Evolutionary conservation across 441 rosid species (phyloP), one percentile per base, ranked within the genome.

Genomic region (Omphalea diandra): DNA sequence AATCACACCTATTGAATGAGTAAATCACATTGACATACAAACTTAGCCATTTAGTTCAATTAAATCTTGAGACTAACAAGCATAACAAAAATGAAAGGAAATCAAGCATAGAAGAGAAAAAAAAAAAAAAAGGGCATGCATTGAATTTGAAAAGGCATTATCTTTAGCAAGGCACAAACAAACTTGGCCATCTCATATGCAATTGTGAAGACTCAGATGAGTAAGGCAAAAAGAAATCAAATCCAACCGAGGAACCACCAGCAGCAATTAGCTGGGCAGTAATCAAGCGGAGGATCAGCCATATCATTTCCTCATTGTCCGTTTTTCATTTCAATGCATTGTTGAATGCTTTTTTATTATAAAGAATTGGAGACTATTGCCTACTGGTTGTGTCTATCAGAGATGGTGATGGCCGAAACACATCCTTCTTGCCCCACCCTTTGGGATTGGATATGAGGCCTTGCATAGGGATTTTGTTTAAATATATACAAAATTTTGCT

Each of bases 181-280:
- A n/a, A 44, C 0, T 44, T 12, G 5, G 15, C 6, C 12, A 44
- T 44, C n/a, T 44, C 8, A 47, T 18, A 49, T 60, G 70, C 22
- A 18, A 24, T 17, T 17, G 53, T 47, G 24, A 73, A 71, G 76
- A 78, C 75, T 84, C 85, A 82, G 86, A 83, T 86, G 86, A 84
- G 84, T 81, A 84, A 86, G 90, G 84, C 76, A 10, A 78, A 43
- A 69, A n/a, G n/a, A n/a, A 77, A 81, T 86, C 85, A 81, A 63
- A 76, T 81, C 75, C 73, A 71, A 22, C 69, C 79, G 33, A 8
- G 73, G 65, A 77, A 73, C 82, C 80, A 69, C 79, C 86, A 55
- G 60, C 86, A 77, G 82, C 85, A 73, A 26, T 66, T 43, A 67
- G 77, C 79, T 70, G 82, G 79, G 85, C 80, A 82, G 67, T 75